phyloP scores from a whole-genome alignment of 2,329 filamentous ascomycete species.

The Rhinocladiella mackenziei region DNA sequence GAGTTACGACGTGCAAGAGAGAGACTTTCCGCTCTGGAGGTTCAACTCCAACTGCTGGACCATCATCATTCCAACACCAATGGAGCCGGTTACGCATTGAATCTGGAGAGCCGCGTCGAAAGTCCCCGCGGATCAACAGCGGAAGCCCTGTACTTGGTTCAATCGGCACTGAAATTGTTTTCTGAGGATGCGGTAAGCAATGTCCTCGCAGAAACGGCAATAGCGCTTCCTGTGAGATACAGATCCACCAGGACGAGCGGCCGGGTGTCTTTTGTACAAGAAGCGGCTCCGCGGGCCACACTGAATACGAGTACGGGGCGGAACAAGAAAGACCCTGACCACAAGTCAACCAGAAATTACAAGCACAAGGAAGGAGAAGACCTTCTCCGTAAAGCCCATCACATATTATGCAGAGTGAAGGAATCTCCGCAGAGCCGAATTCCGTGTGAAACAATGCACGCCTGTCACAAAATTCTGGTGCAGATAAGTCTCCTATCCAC shows the following conservation, averaged over 20 bases:
- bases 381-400: conserved; percentile 18
- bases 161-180: conserved; percentile 44
- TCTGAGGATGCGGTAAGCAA: conserved; percentile 70
- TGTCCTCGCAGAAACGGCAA: conserved; percentile 84
- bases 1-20: background rate
- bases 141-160: conserved; percentile 52
- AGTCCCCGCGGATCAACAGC: conserved; percentile 56
- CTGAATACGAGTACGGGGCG: background rate
- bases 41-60: conserved; percentile 42
- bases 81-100: conserved; percentile 52
- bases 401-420: conserved; percentile 12
- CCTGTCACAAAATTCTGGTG: conserved; percentile 20
- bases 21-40: conserved; percentile 4
- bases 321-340: conserved; percentile 1
- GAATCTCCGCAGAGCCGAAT: conserved; percentile 8
- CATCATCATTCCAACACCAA: background rate
- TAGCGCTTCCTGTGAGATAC: conserved; percentile 68
- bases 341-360: background rate
- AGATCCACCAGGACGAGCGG: conserved; percentile 50
- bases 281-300: background rate
- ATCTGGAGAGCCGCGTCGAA: conserved; percentile 54
- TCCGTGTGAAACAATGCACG: conserved; percentile 23
- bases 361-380: conserved; percentile 10
- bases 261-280: conserved; percentile 26
- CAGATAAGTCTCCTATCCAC: conserved; percentile 27